Evolutionary conservation across 331 rosid genomes (phyloP), one percentile per base, ranked within the genome.

Genomic region (Cydonia oblonga): DNA sequence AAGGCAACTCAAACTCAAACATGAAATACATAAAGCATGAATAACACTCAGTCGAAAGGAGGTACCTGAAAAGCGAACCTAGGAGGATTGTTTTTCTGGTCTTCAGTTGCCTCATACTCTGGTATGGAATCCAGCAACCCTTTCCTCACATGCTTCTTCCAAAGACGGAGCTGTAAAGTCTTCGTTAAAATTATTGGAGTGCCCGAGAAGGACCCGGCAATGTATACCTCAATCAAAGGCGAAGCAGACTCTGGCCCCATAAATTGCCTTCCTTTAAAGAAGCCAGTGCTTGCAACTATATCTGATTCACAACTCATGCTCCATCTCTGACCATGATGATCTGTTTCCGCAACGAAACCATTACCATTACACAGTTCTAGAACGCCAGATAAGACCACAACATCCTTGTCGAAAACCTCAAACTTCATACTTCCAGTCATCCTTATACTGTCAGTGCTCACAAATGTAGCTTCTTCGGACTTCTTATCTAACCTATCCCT

Each of bases 401-500:
- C 70, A 66, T 87, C 84, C 69, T 85, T 79, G 81, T 89, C 90
- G 24, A 92, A 86, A 81, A 86, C 93, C 85, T 87, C 92, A 74
- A 87, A 89, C 81, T 84, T 89, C 79, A 87, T 90, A 79, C 85
- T 78, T 20, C 90, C 89, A 49, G 92, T 84, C 79, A 83, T 86
- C 85, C 93, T 86, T 81, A 83, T 79, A 61, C 88, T 87, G 79
- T 92, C 92, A 5, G 96, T 92, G 86, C 97, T 89, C 63, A 87
- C 90, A 80, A 87, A 91, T 10, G 97, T 89, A 11, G 84, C 90
- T 85, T 89, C 96, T 78, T 89, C 93, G 2, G 93, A 92, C 76
- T 82, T 89, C 70, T 83, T 85, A 79, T 92, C 97, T 4, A 89
- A 79, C 63, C 93, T 83, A 57, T 92, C 90, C 64, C 97, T 83